Evolutionary conservation across 2,329 filamentous ascomycete genomes (phyloP).

Genomic region (Cytospora paraplurivora): DNA sequence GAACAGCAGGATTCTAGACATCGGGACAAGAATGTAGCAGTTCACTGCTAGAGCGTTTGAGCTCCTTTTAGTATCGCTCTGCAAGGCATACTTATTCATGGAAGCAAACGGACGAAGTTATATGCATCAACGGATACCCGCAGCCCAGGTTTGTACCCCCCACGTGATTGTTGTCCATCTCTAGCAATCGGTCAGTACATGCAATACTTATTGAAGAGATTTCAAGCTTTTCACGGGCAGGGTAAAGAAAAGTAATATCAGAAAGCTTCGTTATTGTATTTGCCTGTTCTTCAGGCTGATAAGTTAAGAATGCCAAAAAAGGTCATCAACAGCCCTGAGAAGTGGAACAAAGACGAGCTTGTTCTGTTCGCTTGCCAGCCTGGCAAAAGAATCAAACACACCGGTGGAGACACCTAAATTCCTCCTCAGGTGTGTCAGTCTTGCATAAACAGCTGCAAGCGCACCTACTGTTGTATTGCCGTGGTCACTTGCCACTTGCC

Average conservation of each 20-base stretch:
- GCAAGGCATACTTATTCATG: constrained; percentile 13
- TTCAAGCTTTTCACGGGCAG: not conserved
- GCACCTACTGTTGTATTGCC: not conserved
- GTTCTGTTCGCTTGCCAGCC: constrained; percentile 4
- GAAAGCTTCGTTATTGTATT: constrained; percentile 23
- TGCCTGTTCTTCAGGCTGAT: constrained; percentile 16
- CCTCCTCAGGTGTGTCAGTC: not conserved
- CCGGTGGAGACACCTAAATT: not conserved
- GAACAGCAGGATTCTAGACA: constrained; percentile 22
- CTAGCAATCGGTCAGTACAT: constrained; percentile 13
- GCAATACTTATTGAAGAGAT: not conserved
- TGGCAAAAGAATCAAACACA: not conserved
- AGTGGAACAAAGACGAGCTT: constrained; percentile 5
- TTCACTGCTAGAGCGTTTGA: constrained; percentile 13
- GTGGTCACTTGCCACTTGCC: not conserved
- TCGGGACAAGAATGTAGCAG: constrained; percentile 7
- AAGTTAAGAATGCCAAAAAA: constrained; percentile 20
- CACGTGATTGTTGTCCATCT: constrained; percentile 39
- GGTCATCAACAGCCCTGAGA: not conserved
- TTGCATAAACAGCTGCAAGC: not conserved
- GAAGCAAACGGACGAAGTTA: constrained; percentile 39
- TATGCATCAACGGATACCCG: constrained; percentile 42
- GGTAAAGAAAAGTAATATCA: not conserved
- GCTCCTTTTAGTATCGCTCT: constrained; percentile 18
- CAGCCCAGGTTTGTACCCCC: constrained; percentile 41